Percentiles rank a stretch among this genome's conserved stretches.
phyloP scores from a whole-genome alignment of 345 rosid genomes.

The Brassica incana region DNA sequence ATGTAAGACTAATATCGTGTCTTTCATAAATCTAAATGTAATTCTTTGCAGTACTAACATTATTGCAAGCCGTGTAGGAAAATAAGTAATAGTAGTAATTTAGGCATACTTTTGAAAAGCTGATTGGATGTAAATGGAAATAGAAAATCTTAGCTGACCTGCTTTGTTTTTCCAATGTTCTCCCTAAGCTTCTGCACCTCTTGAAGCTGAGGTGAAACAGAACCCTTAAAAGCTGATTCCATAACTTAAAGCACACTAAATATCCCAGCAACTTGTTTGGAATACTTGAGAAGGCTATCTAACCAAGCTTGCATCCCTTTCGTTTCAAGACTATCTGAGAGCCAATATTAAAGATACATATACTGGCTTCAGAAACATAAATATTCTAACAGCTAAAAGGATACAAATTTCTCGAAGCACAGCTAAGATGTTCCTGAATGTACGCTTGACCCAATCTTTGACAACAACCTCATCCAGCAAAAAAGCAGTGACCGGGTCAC shows the following conservation, averaged over 20 bases:
- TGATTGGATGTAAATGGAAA: background rate
- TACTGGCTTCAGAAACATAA: background rate
- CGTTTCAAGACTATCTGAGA: conserved; percentile 61
- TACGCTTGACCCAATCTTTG: conserved; percentile 96
- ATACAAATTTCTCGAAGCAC: conserved; percentile 84
- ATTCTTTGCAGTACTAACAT: background rate
- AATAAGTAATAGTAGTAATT: background rate
- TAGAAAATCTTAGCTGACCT: conserved; percentile 50
- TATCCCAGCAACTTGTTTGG: conserved; percentile 58
- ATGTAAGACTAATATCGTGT: conserved; percentile 10
- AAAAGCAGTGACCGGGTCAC: conserved; percentile 90
- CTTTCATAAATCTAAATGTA: conserved; percentile 1
- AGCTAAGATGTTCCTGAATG: conserved; percentile 54
- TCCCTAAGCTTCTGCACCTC: conserved; percentile 84
- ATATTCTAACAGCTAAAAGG: conserved; percentile 44
- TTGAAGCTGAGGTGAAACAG: conserved; percentile 66
- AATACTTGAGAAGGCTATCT: conserved; percentile 58
- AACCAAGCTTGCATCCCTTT: conserved; percentile 61
- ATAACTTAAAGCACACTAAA: conserved; percentile 78
- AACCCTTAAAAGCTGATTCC: conserved; percentile 77
- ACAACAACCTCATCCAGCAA: conserved; percentile 98
- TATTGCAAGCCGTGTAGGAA: background rate
- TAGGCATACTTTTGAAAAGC: conserved; percentile 1
- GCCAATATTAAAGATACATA: conserved; percentile 47
- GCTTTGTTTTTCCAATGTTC: conserved; percentile 75